These are phyloP conservation scores for Colletotrichum filicis DNA, from an alignment of 2,329 filamentous ascomycete species.

Conservation along the genomic window DNA sequence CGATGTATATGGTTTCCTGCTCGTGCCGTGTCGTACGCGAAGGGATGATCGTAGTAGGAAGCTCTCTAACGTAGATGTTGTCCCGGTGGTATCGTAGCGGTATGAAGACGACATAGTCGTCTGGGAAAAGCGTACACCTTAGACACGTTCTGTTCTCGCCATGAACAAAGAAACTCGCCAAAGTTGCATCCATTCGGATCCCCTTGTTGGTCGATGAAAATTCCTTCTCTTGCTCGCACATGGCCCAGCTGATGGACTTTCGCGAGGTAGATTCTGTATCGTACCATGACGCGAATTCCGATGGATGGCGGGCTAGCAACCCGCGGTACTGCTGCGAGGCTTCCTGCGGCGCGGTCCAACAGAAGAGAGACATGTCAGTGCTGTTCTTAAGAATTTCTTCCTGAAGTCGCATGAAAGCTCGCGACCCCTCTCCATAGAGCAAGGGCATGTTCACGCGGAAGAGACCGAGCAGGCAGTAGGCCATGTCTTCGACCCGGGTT, in stretches of 20 bases:
- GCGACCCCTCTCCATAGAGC: conserved; percentile 41
- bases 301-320: not conserved
- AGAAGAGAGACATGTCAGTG: conserved; percentile 25
- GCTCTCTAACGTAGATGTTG: conserved; percentile 9
- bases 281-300: not conserved
- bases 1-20: conserved; percentile 1
- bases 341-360: not conserved
- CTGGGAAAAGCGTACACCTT: not conserved
- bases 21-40: not conserved
- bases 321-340: not conserved
- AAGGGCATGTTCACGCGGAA: conserved; percentile 42
- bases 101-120: not conserved
- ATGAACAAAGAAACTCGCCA: not conserved
- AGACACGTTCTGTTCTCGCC: not conserved
- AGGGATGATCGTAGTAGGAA: not conserved
- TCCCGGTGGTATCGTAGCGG: conserved; percentile 5
- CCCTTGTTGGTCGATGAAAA: conserved; percentile 1
- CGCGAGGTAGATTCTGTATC: not conserved
- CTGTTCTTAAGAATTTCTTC: conserved; percentile 5
- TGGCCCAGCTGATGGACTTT: conserved; percentile 3
- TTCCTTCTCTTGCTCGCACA: conserved; percentile 12
- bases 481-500: conserved; percentile 38
- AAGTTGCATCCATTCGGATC: not conserved
- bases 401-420: conserved; percentile 38
- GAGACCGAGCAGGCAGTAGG: conserved; percentile 42